Conservation (phyloP, 768 basidiomycete species). For the Leccinum subgranulosum region DNA sequence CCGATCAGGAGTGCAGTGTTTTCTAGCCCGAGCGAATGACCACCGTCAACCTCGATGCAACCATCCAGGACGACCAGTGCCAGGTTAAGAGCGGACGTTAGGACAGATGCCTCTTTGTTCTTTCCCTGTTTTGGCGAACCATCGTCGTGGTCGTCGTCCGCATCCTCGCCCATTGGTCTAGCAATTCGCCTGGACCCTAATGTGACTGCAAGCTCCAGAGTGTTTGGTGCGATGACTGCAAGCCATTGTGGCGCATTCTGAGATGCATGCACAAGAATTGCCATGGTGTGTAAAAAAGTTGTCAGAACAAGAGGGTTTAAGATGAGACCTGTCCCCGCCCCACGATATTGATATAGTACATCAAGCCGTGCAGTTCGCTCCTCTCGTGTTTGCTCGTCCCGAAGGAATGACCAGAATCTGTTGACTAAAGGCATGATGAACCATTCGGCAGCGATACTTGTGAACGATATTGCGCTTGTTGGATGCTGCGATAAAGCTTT, state of each 20-base stretch:
- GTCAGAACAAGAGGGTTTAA: slow-evolving; percentile 75
- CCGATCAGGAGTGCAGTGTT: slow-evolving; percentile 69
- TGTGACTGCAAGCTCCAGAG: slow-evolving; percentile 79
- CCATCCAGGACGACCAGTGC: slow-evolving; percentile 74
- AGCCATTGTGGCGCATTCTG: slow-evolving; percentile 81
- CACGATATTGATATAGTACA: slow-evolving; percentile 55
- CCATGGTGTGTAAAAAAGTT: slow-evolving; percentile 71
- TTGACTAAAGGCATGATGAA: slow-evolving; percentile 91
- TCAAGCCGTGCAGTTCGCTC: slow-evolving; percentile 59
- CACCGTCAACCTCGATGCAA: slow-evolving; percentile 72
- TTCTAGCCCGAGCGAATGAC: slow-evolving; percentile 70
- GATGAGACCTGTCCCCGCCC: slow-evolving; percentile 79
- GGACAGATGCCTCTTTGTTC: slow-evolving; percentile 66
- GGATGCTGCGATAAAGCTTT: slow-evolving; percentile 15
- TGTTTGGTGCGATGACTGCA: slow-evolving; percentile 74
- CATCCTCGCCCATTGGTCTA: slow-evolving; percentile 33
- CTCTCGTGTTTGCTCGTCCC: slow-evolving; percentile 78
- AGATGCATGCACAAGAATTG: slow-evolving; percentile 79
- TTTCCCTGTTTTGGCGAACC: slow-evolving; percentile 17
- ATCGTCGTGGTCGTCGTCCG: slow-evolving; percentile 29
- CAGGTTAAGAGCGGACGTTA: slow-evolving; percentile 75
- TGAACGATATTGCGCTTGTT: slow-evolving; percentile 41
- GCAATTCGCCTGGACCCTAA: slow-evolving; percentile 68
- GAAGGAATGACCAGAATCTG: slow-evolving; percentile 92
- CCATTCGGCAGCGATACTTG: slow-evolving; percentile 76